Evolutionary conservation across 495 filamentous ascomycete genomes (phyloP).

Genomic region (Annulohypoxylon bovei): DNA sequence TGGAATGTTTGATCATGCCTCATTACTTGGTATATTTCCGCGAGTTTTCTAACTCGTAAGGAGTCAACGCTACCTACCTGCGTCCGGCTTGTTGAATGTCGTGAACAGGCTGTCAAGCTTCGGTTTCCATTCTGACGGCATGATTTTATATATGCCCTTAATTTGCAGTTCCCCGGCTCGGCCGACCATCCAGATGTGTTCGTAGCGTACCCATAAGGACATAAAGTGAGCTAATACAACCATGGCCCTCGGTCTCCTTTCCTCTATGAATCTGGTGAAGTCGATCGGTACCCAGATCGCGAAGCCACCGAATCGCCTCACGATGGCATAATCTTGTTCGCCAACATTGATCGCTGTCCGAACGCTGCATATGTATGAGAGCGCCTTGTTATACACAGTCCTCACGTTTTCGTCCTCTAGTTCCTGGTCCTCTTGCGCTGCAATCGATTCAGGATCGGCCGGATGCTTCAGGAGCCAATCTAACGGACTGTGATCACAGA

Average conservation of each 20-base stretch:
- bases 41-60: neutral
- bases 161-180: conserved; percentile 53
- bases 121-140: conserved; percentile 51
- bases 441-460: conserved; percentile 24
- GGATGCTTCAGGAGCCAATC: conserved; percentile 48
- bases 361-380: conserved; percentile 50
- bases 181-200: conserved; percentile 53
- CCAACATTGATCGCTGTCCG: conserved; percentile 41
- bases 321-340: conserved; percentile 44
- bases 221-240: conserved; percentile 55
- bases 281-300: conserved; percentile 49
- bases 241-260: conserved; percentile 53
- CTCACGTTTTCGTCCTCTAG: conserved; percentile 43
- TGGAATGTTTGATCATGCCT: neutral
- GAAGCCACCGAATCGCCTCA: conserved; percentile 51
- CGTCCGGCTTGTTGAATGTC: conserved; percentile 38
- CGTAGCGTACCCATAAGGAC: conserved; percentile 46
- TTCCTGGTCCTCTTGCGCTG: conserved; percentile 43
- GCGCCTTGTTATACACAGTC: conserved; percentile 46
- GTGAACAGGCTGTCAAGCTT: conserved; percentile 49
- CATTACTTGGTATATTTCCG: neutral
- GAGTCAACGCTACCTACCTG: neutral
- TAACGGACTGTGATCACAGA: conserved; percentile 40
- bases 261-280: conserved; percentile 48
- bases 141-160: conserved; percentile 51